Evolutionary conservation across 2,329 filamentous ascomycete genomes (phyloP).

Genomic region (Chalaropsis thielavioides): DNA sequence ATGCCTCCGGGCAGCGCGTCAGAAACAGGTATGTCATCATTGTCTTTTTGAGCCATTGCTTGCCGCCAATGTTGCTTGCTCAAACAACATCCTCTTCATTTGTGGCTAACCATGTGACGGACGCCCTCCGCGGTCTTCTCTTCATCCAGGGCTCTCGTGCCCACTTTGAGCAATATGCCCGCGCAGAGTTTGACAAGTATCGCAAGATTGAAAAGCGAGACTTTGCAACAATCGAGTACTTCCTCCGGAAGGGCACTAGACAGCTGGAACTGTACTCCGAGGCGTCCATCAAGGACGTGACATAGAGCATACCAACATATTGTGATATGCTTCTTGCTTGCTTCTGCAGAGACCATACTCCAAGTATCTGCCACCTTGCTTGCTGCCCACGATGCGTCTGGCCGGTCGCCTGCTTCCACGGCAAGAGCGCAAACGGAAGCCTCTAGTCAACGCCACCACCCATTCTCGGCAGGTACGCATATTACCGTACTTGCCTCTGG

Average conservation of each 20-base stretch:
- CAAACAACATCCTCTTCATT: not conserved
- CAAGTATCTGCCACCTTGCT: not conserved
- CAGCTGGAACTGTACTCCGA: conserved; percentile 74
- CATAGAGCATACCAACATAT: conserved; percentile 21
- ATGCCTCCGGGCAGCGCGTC: conserved; percentile 66
- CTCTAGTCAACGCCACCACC: not conserved
- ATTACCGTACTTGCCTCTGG: not conserved
- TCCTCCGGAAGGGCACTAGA: conserved; percentile 64
- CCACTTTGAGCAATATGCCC: conserved; percentile 50
- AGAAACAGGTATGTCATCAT: conserved; percentile 53
- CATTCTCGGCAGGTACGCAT: not conserved
- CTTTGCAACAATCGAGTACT: conserved; percentile 71
- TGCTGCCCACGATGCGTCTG: not conserved
- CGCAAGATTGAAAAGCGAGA: conserved; percentile 62
- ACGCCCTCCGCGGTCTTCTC: not conserved
- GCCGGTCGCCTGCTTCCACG: not conserved
- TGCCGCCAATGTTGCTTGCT: not conserved
- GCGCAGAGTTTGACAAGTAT: conserved; percentile 63
- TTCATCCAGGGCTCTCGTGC: conserved; percentile 35
- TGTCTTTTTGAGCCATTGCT: not conserved
- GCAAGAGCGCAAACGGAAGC: not conserved
- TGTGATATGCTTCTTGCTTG: too few species aligned
- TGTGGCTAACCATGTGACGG: too few species aligned
- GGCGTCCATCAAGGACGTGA: conserved; percentile 65
- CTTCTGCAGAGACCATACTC: not conserved